Conservation (phyloP, 2,329 filamentous ascomycete genomes). For the Phyllosticta citribraziliensis region DNA sequence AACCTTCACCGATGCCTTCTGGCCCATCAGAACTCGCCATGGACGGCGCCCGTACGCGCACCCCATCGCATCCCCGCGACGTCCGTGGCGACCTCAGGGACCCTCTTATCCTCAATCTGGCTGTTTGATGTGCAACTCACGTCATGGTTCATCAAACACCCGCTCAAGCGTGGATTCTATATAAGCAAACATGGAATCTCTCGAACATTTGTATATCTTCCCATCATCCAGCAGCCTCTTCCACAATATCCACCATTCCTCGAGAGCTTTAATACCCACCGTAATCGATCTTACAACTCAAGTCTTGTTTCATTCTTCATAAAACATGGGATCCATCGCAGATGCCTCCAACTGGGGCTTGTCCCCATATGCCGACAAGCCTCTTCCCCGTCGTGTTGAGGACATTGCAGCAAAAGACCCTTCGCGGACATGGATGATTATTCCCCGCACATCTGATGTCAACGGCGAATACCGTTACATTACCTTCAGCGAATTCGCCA, state of each 20-base stretch:
- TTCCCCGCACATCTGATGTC: constrained; percentile 1
- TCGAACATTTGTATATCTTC: background rate
- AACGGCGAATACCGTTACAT: constrained; percentile 3
- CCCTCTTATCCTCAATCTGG: background rate
- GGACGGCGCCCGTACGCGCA: background rate
- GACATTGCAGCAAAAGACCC: constrained; percentile 6
- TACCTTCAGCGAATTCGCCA: constrained; percentile 6
- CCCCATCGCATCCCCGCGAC: background rate
- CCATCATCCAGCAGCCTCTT: background rate
- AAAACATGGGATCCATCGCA: constrained; percentile 6
- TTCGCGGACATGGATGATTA: constrained; percentile 1
- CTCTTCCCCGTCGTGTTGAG: constrained; percentile 7
- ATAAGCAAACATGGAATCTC: background rate
- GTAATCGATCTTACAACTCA: background rate
- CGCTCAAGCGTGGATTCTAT: background rate
- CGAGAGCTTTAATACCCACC: background rate
- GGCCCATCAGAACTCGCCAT: background rate
- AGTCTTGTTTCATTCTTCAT: background rate
- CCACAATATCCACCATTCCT: background rate
- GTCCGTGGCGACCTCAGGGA: background rate
- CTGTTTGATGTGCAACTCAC: background rate
- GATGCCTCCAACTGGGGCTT: background rate
- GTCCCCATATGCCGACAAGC: constrained; percentile 4
- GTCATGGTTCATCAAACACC: background rate
- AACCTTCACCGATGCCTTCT: background rate